These are phyloP conservation scores for Plasmodium vivax DNA, from an alignment of 169 alveolate genomes.

Conservation along the genomic window DNA sequence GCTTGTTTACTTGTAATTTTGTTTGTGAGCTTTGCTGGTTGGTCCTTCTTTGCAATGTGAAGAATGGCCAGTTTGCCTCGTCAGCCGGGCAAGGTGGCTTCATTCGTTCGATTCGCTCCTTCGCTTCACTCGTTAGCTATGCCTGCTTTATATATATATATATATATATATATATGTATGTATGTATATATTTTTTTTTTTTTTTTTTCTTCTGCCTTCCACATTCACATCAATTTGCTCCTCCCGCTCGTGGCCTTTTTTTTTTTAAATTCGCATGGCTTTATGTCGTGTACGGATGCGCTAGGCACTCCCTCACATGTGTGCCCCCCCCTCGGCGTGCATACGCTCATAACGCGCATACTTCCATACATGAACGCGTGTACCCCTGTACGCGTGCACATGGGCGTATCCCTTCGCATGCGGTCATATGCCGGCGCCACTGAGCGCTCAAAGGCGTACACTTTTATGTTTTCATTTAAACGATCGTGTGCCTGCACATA, in stretches of 20 bases:
- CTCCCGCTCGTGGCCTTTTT: not conserved
- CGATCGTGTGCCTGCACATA: not conserved
- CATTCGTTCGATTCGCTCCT: not conserved
- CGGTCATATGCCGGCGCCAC: not conserved
- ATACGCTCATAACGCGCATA: not conserved
- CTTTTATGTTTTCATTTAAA: not conserved
- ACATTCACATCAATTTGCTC: not conserved
- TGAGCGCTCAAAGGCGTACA: not conserved
- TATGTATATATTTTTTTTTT: too few relatives aligned
- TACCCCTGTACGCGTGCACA: not conserved
- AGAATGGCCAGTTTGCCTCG: not conserved
- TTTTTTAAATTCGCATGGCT: not conserved
- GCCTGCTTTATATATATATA: not conserved
- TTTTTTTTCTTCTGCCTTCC: not conserved
- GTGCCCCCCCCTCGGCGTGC: not conserved
- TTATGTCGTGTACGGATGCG: not conserved
- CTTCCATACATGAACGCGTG: not conserved
- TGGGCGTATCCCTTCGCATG: not conserved
- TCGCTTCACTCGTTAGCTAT: not conserved
- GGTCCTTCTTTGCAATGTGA: not conserved
- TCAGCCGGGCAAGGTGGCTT: not conserved
- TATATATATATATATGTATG: too few relatives aligned
- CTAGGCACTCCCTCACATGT: not conserved
- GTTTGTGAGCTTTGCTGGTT: not conserved
- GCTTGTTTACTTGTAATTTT: not conserved